phyloP scores from a whole-genome alignment of 2,329 filamentous ascomycete genomes.

The Davidsoniella eucalypti region DNA sequence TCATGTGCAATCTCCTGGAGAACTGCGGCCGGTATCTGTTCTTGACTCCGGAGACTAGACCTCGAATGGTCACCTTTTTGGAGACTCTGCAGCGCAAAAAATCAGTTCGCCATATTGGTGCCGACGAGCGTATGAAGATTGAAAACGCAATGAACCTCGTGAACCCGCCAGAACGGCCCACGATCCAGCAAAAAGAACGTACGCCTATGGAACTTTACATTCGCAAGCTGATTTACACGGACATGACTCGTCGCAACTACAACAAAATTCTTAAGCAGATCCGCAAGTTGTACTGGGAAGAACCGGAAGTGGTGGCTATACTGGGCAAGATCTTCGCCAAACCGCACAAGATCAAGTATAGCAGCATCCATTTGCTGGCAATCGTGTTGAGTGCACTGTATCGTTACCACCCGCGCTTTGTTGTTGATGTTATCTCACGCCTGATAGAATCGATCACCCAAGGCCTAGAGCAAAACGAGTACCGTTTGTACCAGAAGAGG shows the following conservation, averaged over 20 bases:
- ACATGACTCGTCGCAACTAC: constrained; percentile 86
- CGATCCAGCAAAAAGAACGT: constrained; percentile 91
- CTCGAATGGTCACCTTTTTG: constrained; percentile 82
- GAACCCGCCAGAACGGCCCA: constrained; percentile 80
- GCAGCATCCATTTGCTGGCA: constrained; percentile 84
- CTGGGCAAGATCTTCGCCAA: constrained; percentile 89
- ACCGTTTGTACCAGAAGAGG: constrained; percentile 88
- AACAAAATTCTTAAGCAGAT: constrained; percentile 90
- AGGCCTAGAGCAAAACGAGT: constrained; percentile 89
- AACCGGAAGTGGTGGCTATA: constrained; percentile 64
- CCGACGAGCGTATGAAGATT: constrained; percentile 93
- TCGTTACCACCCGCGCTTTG: constrained; percentile 81
- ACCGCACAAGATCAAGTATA: constrained; percentile 93
- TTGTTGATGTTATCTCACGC: constrained; percentile 81
- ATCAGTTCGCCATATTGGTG: constrained; percentile 81
- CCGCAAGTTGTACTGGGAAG: constrained; percentile 93
- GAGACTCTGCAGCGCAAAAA: constrained; percentile 95
- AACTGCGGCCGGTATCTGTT: constrained; percentile 92
- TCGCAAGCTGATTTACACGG: constrained; percentile 79
- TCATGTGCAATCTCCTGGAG: constrained; percentile 87
- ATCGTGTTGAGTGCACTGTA: constrained; percentile 79
- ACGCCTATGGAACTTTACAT: constrained; percentile 88
- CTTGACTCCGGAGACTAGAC: constrained; percentile 80
- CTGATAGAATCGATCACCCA: constrained; percentile 74
- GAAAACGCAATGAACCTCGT: constrained; percentile 98